Conservation (phyloP, 129 eudicot genomes). For the Gnaphalium uliginosum region DNA sequence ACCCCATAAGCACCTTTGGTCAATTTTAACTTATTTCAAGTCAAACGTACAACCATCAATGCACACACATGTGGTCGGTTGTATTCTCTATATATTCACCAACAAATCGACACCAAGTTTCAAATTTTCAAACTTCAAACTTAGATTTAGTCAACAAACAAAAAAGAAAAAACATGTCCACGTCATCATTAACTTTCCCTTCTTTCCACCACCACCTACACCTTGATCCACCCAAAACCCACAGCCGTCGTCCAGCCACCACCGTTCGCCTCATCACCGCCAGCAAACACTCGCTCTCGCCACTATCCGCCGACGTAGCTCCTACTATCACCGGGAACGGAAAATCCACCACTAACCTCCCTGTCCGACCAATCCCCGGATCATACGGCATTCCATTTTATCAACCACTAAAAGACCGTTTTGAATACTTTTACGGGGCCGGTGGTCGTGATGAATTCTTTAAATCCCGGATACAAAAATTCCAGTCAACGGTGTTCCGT, state of each 20-base stretch:
- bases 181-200: constrained; percentile 35
- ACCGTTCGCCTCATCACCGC: constrained; percentile 23
- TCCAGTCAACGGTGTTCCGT: constrained; percentile 74
- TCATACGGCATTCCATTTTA: constrained; percentile 63
- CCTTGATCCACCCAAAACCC: neutral
- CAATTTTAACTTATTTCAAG: constrained; percentile 19
- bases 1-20: neutral
- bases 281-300: constrained; percentile 30
- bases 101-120: neutral
- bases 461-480: constrained; percentile 61
- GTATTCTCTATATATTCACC: constrained; percentile 22
- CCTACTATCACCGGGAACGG: constrained; percentile 8
- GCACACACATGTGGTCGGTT: constrained; percentile 29
- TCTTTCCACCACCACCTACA: constrained; percentile 23
- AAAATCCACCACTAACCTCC: constrained; percentile 33
- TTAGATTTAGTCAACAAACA: constrained; percentile 24
- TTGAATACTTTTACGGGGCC: constrained; percentile 65
- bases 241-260: constrained; percentile 7
- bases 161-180: constrained; percentile 19
- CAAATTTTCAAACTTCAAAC: constrained; percentile 7
- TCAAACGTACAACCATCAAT: constrained; percentile 28
- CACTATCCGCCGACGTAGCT: constrained; percentile 20
- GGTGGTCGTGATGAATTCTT: constrained; percentile 72
- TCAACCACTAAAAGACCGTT: constrained; percentile 60
- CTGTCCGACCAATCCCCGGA: constrained; percentile 64